Base-by-base conservation (phyloP, 495 filamentous ascomycete genomes). In the Talaromyces stipitatus region DNA sequence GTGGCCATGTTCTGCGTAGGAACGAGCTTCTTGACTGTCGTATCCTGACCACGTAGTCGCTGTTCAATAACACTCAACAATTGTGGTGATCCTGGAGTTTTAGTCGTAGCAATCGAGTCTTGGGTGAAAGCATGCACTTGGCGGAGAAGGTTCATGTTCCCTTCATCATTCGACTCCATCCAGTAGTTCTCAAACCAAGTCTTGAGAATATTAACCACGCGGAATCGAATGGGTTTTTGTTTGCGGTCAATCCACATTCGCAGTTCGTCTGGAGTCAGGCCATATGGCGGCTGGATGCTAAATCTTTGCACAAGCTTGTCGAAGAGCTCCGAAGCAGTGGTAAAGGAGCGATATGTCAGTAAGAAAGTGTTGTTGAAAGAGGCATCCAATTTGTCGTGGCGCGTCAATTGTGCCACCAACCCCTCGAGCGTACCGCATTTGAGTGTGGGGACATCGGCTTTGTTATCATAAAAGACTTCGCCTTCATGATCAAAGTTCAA, bases 101-200 rank as follows among this genome's bases (percentile, higher is more conserved):
- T 90, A 0, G 91, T 94, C 18, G 90, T 89, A 61, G 92, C 92
- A 52, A 97, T 89, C 0, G 87, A 89, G 60, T 96, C 91, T 67
- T 88, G 89, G 24, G 91, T 92, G 67, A 98, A 98, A 24, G 83
- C 82, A 72, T 92, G 88, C 1, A 96, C 90, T 60, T 90, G 84
- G 61, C 89, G 86, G 50, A 97, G 87, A 26, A 98, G 78, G 62
- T 91, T 81, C 72, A 86, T 89, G 36, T 88, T 90, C 23, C 85
- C 82, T 36, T 94, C 89, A 65, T 86, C 92, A 43, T 84, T 82
- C 22, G 88, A 85, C 67, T 98, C 94, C 94, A 97, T 96, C 94
- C 94, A 98, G 69, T 91, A 97, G 58, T 85, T 89, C 64, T 97
- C 92, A 62, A 98, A 91, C 94, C 94, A 98, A 68, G 83, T 95